Conservation (phyloP, 495 filamentous ascomycete genomes). For the Thozetella sp. region DNA sequence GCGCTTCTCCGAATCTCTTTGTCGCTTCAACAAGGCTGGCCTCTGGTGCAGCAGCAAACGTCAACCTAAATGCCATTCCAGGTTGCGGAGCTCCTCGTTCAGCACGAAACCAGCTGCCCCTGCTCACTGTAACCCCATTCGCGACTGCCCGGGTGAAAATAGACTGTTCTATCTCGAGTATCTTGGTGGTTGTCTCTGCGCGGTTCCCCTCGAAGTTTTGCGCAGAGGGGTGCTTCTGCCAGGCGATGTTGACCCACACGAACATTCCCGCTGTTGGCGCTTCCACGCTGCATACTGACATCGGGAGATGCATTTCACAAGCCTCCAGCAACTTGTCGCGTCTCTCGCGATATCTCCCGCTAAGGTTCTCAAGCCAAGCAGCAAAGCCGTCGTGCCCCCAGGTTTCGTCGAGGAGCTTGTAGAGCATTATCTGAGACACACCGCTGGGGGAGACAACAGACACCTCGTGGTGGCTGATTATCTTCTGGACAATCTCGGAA, state of each 20-base stretch:
- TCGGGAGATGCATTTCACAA: conserved; percentile 70
- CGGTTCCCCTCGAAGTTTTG: background rate
- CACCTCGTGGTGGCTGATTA: conserved; percentile 64
- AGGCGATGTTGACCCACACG: conserved; percentile 74
- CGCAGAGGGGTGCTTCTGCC: conserved; percentile 58
- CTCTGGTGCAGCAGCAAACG: background rate
- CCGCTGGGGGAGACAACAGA: conserved; percentile 72
- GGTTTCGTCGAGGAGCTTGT: conserved; percentile 76
- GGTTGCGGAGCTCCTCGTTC: background rate
- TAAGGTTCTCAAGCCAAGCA: conserved; percentile 75
- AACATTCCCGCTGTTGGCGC: conserved; percentile 83
- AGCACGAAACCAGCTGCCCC: background rate
- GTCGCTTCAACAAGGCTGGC: background rate
- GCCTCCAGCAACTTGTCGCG: conserved; percentile 67
- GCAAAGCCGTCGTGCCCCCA: conserved; percentile 80
- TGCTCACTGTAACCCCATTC: background rate
- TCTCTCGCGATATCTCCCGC: conserved; percentile 71
- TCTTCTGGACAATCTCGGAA: conserved; percentile 69
- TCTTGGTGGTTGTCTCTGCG: background rate
- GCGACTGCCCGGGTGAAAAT: background rate
- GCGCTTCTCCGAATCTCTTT: background rate
- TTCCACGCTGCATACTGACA: conserved; percentile 67
- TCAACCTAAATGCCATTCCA: background rate
- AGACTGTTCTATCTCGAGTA: background rate
- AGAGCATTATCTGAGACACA: conserved; percentile 69